Evolutionary conservation across 208 protist species (phyloP).

Genomic region (Tritrichomonas foetus): DNA sequence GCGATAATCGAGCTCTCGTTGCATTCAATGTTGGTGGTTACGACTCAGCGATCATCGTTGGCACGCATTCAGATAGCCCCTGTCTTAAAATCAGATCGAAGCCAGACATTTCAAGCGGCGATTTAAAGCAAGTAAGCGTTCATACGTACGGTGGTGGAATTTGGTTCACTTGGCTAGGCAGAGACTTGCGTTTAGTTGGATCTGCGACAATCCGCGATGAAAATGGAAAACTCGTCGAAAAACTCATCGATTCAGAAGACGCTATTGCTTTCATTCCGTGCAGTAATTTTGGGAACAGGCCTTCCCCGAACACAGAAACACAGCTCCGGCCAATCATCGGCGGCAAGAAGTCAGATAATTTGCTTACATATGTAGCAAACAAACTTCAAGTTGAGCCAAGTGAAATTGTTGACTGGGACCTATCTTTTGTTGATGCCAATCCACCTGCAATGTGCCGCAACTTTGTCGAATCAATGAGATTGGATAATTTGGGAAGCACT

Average conservation of each 20-base stretch:
- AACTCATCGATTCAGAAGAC: neutral
- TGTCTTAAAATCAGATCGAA: neutral
- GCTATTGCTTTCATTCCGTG: neutral
- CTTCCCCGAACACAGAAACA: neutral
- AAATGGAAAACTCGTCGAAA: too few relatives aligned
- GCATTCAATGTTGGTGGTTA: neutral
- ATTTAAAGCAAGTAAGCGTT: neutral
- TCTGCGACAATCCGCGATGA: too few relatives aligned
- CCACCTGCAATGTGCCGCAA: neutral
- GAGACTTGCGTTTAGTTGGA: neutral
- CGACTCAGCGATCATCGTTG: neutral
- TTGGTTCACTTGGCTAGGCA: neutral
- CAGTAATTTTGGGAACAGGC: neutral
- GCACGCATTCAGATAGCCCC: neutral
- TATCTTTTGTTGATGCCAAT: neutral
- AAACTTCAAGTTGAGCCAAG: neutral
- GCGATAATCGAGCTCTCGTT: neutral
- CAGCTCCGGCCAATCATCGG: neutral
- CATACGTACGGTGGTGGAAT: neutral
- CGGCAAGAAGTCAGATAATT: neutral
- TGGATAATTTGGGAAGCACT: neutral
- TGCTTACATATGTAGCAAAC: neutral
- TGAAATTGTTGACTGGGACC: neutral
- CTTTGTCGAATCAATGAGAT: neutral
- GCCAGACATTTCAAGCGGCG: neutral